Evolutionary conservation across 805 yeast genomes (phyloP).

Genomic region (Cyberlindnera samutprakarnensis): DNA sequence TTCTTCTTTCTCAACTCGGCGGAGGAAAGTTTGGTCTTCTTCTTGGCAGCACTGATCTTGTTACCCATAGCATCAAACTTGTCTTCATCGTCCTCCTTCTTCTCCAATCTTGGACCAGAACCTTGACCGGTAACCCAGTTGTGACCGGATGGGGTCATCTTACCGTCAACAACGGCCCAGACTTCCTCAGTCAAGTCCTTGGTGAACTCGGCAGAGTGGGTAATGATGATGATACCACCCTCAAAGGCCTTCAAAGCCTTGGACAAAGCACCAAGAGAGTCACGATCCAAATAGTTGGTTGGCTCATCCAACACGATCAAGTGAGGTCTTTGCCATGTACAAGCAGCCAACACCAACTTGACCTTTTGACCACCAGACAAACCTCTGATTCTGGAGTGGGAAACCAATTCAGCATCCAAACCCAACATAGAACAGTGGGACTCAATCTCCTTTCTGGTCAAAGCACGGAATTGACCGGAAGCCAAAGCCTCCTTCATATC

Average conservation of each 20-base stretch:
- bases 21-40: conserved; percentile 96
- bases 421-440: conserved; percentile 98
- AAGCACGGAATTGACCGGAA: conserved; percentile 99
- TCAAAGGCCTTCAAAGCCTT: conserved; percentile 97
- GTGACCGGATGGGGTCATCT: conserved; percentile 99
- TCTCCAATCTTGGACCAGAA: conserved; percentile 98
- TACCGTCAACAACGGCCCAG: conserved; percentile 99
- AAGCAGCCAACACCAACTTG: conserved; percentile 98
- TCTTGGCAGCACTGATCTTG: conserved; percentile 94
- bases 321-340: conserved; percentile 99
- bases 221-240: conserved; percentile 99
- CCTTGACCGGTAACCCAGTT: conserved; percentile 99
- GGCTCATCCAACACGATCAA: conserved; percentile 99
- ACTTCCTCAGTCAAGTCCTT: conserved; percentile 99
- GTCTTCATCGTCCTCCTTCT: conserved; percentile 95
- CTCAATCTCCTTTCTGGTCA: conserved; percentile 99
- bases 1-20: conserved; percentile 99
- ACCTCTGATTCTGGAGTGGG: conserved; percentile 99
- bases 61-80: conserved; percentile 99
- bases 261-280: conserved; percentile 98
- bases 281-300: conserved; percentile 98
- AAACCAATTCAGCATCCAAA: conserved; percentile 97
- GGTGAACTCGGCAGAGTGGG: conserved; percentile 99
- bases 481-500: conserved; percentile 99
- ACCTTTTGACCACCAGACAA: conserved; percentile 99